Evolutionary conservation across 495 filamentous ascomycete species (phyloP).

Genomic region (Annulohypoxylon nitens): DNA sequence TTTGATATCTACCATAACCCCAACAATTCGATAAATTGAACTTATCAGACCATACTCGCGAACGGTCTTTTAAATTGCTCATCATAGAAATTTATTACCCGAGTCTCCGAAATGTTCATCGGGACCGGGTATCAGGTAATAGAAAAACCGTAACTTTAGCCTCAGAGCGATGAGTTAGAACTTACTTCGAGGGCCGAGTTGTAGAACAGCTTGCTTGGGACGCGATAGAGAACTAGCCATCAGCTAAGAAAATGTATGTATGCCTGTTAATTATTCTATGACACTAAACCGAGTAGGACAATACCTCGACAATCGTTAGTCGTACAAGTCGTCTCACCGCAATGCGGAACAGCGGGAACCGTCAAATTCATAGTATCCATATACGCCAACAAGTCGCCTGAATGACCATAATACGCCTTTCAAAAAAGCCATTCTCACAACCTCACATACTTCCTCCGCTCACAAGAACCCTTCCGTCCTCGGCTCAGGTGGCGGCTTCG

Average conservation of each 20-base stretch:
- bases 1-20: background rate
- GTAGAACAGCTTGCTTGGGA: background rate
- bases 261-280: background rate
- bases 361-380: slow-evolving; percentile 6
- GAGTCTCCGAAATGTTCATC: background rate
- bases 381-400: slow-evolving; percentile 17
- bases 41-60: background rate
- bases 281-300: background rate
- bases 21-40: background rate
- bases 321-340: background rate
- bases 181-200: background rate
- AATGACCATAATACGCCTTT: slow-evolving; percentile 5
- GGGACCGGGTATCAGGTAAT: too few relatives aligned
- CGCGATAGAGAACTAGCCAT: background rate
- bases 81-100: background rate
- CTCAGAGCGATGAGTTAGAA: background rate
- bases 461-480: slow-evolving; percentile 43
- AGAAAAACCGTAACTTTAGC: too few relatives aligned
- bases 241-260: background rate
- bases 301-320: background rate
- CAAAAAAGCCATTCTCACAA: background rate
- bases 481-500: slow-evolving; percentile 38
- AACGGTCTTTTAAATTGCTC: background rate
- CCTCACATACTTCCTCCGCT: background rate
- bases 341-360: background rate